Base-by-base conservation (phyloP, 2,329 filamentous ascomycete genomes). In the Xylariaceae sp. region DNA sequence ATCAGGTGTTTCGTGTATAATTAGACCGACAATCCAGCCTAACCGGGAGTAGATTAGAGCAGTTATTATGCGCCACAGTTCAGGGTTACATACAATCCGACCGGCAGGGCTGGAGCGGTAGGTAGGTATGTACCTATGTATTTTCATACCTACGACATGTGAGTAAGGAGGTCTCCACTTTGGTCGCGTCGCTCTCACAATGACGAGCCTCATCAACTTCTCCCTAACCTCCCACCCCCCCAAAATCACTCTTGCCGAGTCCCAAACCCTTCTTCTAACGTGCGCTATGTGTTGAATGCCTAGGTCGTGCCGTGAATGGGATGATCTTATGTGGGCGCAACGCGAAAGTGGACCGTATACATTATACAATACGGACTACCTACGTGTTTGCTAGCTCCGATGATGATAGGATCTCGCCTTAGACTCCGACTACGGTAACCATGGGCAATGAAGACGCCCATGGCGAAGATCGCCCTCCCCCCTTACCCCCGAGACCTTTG, bases 401-500 rank as follows among this genome's bases (percentile, higher is more conserved):
- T 50, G 57, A 67, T 64, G 58, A 55, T 59, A 64, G 53, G 50
- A 35, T 37, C 39, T 40, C 35, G 44, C 41, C n/a, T 43, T 47
- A 34, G 47, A 56, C 46, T 39, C 9, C 48, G 58, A 53, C 57
- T 50, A 67, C 61, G 54, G 57, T 53, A 68, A 19, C 61, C 54
- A 69, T 66, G 67, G 63, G 61, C 63, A 63, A 51, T 56, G 64
- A 71, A 62, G 63, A 70, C 67, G 68, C 43, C 53, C 57, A 62
- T 55, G 67, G 70, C 59, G 75, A 77, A 65, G 76, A 76, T 53
- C 72, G 71, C 26, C 78, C 76, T 52, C 80, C 80, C 59, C 80
- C 80, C 51, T 73, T 83, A 50, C 81, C 80, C n/a, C 78, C 80
- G 31, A 75, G 79, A 54, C 75, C 75, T 6, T 61, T 62, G 31